These are phyloP conservation scores for Liquidambar formosana DNA, from an alignment of 164 flowering plant species.

Conservation along the genomic window DNA sequence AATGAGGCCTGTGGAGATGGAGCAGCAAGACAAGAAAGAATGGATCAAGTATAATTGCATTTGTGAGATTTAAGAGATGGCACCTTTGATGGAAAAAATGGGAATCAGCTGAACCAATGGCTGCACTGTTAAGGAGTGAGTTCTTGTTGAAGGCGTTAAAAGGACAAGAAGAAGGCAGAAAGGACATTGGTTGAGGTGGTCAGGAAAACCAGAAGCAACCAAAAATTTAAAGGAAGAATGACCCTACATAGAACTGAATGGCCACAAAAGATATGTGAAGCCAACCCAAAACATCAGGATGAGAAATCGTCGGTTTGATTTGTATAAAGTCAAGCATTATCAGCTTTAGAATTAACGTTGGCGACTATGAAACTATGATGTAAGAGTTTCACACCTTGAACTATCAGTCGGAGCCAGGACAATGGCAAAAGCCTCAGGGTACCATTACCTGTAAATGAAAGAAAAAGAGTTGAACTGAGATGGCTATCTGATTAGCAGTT, in stretches of 20 bases:
- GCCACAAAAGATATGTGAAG: background rate
- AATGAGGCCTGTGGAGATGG: no score
- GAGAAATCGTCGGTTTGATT: background rate
- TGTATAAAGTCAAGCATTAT: background rate
- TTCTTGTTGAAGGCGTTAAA: background rate
- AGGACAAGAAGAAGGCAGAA: background rate
- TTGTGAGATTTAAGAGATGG: background rate
- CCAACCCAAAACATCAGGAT: background rate
- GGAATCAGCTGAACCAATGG: background rate
- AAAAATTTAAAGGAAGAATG: background rate
- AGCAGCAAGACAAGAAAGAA: no score
- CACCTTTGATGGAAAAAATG: background rate
- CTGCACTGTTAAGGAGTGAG: background rate
- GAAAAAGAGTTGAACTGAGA: background rate
- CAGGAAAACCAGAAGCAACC: background rate
- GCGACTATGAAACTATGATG: background rate
- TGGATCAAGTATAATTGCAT: no score
- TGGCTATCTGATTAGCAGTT: background rate
- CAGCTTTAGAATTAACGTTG: background rate
- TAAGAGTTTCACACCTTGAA: constrained; percentile 43
- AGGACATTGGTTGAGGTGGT: background rate
- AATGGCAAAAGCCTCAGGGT: constrained; percentile 84
- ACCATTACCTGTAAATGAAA: constrained; percentile 59
- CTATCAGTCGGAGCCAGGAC: constrained; percentile 87
- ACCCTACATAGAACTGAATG: background rate